These are phyloP conservation scores for Fusarium nelsonii DNA, from an alignment of 2,329 filamentous ascomycete species.

Conservation along the genomic window DNA sequence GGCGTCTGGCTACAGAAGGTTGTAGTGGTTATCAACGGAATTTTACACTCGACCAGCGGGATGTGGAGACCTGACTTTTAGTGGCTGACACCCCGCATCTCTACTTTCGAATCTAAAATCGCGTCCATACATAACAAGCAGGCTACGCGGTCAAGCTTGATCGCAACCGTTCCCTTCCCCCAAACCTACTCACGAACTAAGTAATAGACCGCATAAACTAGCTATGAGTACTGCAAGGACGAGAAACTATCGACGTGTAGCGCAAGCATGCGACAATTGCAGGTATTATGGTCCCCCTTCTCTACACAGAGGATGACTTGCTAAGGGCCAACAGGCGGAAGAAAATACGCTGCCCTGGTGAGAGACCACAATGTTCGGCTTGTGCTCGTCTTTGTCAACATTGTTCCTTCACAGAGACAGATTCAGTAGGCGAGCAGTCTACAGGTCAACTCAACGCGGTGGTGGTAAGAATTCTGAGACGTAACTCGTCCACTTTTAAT, in stretches of 20 bases:
- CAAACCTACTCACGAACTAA: background rate
- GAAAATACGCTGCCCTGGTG: conserved; percentile 35
- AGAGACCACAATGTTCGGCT: conserved; percentile 33
- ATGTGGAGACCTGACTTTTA: background rate
- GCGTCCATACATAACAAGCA: background rate
- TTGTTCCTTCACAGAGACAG: conserved; percentile 9
- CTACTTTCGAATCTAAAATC: background rate
- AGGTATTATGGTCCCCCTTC: background rate
- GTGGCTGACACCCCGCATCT: conserved; percentile 3
- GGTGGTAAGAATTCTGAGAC: background rate
- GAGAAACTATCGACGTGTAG: conserved; percentile 27
- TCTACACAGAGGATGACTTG: fast-evolving
- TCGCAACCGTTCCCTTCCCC: background rate
- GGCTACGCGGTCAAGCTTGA: background rate
- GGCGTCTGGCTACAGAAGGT: background rate
- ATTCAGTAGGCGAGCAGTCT: background rate
- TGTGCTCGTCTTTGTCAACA: conserved; percentile 22
- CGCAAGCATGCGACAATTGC: conserved; percentile 32
- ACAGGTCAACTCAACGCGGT: background rate
- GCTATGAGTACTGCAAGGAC: conserved; percentile 19
- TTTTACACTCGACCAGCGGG: conserved; percentile 1
- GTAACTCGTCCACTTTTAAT: fast-evolving
- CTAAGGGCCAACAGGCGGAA: conserved; percentile 12
- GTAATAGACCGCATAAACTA: background rate
- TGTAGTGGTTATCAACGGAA: conserved; percentile 1